A percentile compares a stretch with the other conserved stretches of the same genome.
phyloP scores from a whole-genome alignment of 192 early-diverging fungal genomes.

The Allomyces macrogynus region DNA sequence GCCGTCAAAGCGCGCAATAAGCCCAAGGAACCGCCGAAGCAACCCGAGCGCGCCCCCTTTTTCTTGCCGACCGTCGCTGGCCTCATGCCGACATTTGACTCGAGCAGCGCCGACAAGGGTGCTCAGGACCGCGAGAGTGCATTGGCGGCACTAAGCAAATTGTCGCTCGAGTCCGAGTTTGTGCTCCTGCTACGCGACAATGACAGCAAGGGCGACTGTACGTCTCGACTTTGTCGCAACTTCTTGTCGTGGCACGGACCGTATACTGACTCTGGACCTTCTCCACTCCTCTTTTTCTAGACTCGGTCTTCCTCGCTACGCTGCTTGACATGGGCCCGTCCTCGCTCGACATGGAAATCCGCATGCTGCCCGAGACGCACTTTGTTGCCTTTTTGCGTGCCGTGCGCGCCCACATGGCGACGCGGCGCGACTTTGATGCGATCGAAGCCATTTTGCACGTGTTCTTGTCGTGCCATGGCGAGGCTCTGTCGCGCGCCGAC shows the following conservation, averaged over 20 bases:
- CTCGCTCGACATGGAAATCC: conserved; percentile 64
- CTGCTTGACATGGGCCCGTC: conserved; percentile 61
- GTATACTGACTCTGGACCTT: not conserved
- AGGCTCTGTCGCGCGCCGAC: conserved; percentile 43
- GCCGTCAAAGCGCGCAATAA: conserved; percentile 83
- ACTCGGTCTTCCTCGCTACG: conserved; percentile 35
- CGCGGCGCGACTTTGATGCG: conserved; percentile 69
- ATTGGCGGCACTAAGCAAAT: conserved; percentile 7
- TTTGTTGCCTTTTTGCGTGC: conserved; percentile 44
- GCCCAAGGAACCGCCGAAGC: conserved; percentile 73
- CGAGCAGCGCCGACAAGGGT: not conserved
- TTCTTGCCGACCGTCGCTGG: conserved; percentile 69
- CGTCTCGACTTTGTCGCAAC: not conserved
- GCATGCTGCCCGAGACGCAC: conserved; percentile 50
- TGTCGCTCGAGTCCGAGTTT: conserved; percentile 11
- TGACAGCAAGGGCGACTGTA: not conserved
- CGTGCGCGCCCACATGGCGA: conserved; percentile 29
- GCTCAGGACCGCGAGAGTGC: conserved; percentile 10
- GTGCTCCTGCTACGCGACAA: conserved; percentile 17
- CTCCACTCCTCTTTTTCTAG: not conserved
- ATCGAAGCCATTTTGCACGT: conserved; percentile 54
- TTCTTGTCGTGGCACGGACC: too few species aligned
- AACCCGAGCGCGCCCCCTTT: conserved; percentile 79
- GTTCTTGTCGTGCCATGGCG: conserved; percentile 63
- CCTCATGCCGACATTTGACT: conserved; percentile 43